Conservation (phyloP, 257 asterid species). For the Solanum virginianum region DNA sequence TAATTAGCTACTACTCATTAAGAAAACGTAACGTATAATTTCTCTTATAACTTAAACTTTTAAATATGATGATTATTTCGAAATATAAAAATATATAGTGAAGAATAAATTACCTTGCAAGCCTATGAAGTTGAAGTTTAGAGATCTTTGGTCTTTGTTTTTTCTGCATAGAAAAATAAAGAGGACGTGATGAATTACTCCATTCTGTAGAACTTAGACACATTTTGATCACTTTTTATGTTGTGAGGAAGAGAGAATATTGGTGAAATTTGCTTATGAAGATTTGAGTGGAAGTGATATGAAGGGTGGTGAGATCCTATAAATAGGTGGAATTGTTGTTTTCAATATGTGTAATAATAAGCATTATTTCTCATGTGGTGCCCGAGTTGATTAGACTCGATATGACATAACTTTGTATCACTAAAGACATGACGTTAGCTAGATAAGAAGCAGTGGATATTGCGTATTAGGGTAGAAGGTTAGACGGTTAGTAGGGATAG, state of each 20-base stretch:
- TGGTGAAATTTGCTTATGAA: background rate
- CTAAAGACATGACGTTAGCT: too few species aligned
- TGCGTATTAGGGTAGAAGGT: too few species aligned
- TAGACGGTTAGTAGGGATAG: too few species aligned
- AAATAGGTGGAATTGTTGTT: constrained; percentile 20
- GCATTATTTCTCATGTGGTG: constrained; percentile 16
- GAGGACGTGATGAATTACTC: constrained; percentile 2
- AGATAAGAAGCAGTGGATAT: too few species aligned
- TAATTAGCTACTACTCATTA: background rate
- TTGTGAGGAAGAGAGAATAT: background rate
- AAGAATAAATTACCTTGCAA: constrained; percentile 6
- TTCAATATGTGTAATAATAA: constrained; percentile 11
- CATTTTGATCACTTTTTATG: background rate
- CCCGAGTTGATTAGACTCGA: background rate
- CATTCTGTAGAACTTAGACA: background rate
- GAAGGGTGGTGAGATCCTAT: constrained; percentile 3
- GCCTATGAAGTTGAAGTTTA: constrained; percentile 12
- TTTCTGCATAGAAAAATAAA: constrained; percentile 4
- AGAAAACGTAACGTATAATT: background rate
- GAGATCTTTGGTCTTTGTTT: constrained; percentile 11
- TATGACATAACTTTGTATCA: too few species aligned
- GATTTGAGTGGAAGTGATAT: background rate
- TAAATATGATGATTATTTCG: background rate
- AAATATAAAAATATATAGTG: background rate
- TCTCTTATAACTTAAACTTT: background rate